Evolutionary conservation across 768 basidiomycete species (phyloP).

Genomic region (Termitomyces sp.): DNA sequence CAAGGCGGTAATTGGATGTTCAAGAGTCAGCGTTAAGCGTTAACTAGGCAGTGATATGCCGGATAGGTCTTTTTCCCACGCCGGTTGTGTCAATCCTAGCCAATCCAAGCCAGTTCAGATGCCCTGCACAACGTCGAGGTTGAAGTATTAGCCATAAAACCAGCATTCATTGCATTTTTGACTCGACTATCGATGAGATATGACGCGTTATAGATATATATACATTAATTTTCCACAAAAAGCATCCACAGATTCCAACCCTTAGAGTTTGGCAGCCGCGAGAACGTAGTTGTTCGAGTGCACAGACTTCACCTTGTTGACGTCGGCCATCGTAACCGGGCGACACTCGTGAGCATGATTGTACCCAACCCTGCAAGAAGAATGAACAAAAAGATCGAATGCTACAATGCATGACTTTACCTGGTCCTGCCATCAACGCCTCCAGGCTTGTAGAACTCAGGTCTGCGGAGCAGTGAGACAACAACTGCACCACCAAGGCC

Average conservation of each 20-base stretch:
- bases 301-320: constrained; percentile 74
- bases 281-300: constrained; percentile 47
- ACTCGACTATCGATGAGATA: neutral
- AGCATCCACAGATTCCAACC: neutral
- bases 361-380: constrained; percentile 57
- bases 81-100: neutral
- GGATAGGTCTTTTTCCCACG: neutral
- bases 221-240: neutral
- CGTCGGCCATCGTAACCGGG: constrained; percentile 53
- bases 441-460: constrained; percentile 68
- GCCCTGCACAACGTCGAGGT: too few relatives aligned
- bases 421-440: constrained; percentile 63
- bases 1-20: neutral
- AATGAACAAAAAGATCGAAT: neutral
- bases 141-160: neutral
- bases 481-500: constrained; percentile 80
- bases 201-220: neutral
- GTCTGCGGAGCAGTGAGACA: constrained; percentile 67
- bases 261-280: constrained; percentile 39
- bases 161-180: neutral
- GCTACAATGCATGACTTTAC: constrained; percentile 24
- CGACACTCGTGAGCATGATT: constrained; percentile 71
- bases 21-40: neutral
- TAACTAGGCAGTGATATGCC: neutral
- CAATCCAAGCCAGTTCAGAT: neutral